Evolutionary conservation across 2,329 filamentous ascomycete species (phyloP).

Genomic region (Aspergillus pseudotamarii): DNA sequence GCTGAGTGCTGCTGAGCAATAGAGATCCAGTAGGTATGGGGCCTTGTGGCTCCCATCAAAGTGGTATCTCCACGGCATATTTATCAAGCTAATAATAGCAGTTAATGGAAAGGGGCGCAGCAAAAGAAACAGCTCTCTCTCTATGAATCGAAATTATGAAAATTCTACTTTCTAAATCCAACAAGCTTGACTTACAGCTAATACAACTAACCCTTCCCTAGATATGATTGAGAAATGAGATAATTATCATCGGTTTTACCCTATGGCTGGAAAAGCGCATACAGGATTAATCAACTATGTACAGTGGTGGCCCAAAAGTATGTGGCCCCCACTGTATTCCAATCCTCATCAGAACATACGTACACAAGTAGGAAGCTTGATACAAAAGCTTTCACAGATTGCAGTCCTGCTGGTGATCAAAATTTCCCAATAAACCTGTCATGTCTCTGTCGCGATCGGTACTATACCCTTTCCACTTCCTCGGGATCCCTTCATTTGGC

Average conservation of each 20-base stretch:
- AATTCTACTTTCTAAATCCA: neutral
- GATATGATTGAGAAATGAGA: neutral
- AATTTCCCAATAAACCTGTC: slow-evolving; percentile 14
- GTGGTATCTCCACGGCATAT: neutral
- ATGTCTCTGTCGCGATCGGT: slow-evolving; percentile 23
- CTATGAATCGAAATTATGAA: neutral
- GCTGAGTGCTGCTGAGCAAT: neutral
- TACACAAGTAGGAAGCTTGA: neutral
- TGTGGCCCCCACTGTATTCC: too few relatives aligned
- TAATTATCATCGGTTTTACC: neutral
- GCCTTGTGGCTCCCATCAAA: neutral
- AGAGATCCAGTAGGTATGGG: neutral
- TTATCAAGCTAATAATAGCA: neutral
- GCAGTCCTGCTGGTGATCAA: slow-evolving; percentile 19
- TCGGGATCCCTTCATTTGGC: slow-evolving; percentile 33
- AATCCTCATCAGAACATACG: neutral
- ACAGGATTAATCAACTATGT: neutral
- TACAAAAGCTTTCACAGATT: neutral
- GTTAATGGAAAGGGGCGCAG: neutral
- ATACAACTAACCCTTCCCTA: neutral
- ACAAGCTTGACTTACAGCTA: neutral
- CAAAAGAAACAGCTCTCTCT: neutral
- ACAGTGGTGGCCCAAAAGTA: too few relatives aligned
- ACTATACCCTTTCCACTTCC: slow-evolving; percentile 26
- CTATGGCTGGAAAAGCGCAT: neutral